Base-by-base conservation (phyloP, 2,329 filamentous ascomycete genomes). In the Sporothrix curviconia region DNA sequence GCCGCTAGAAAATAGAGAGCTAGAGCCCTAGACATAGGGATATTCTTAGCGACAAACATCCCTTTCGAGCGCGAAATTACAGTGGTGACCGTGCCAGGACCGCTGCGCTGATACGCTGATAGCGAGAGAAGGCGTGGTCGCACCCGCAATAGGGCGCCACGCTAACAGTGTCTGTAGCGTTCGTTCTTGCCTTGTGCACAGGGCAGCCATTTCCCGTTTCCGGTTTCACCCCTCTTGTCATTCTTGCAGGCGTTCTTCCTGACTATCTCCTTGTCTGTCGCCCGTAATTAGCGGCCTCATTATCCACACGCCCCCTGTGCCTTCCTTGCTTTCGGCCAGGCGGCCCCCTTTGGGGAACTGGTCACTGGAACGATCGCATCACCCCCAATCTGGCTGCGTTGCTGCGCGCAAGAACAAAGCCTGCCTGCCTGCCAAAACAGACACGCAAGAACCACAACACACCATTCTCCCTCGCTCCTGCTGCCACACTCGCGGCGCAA, bases 151-250 rank as follows among this genome's bases (percentile, higher is more conserved):
- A 24, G 50, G 25, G 11, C 15, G 36, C 15, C 24, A 28, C 28
- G 28, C 51, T 54, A 54, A 54, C 51, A 54, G 51, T 4, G 9
- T 9, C 30, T 4, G 49, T 52, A 52, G 34, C 34, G 30, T 40
- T 40, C 15, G 49, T 36, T 52, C 49, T 19, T 53, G 36, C 36
- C 50, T 53, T 40, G 50, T 15, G 39, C 37, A 17, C n/a, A 43
- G 25, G 36, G 24, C 36, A 44, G 39, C 19, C 53, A 49, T 39
- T 36, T 50, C 47, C 54, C 54, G 43, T 32, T 56, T 56, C 54
- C 54, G 54, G 54, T 40, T 56, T 56, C 54, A 56, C 54, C 42
- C 54, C 43, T 39, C 22, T 28, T 24, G 28, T 43, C 32, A 24
- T 44, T n/a, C 12, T 50, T 22, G n/a, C n/a, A n/a, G n/a, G n/a